Conservation (phyloP, 345 rosid genomes). For the Pistacia integerrima region DNA sequence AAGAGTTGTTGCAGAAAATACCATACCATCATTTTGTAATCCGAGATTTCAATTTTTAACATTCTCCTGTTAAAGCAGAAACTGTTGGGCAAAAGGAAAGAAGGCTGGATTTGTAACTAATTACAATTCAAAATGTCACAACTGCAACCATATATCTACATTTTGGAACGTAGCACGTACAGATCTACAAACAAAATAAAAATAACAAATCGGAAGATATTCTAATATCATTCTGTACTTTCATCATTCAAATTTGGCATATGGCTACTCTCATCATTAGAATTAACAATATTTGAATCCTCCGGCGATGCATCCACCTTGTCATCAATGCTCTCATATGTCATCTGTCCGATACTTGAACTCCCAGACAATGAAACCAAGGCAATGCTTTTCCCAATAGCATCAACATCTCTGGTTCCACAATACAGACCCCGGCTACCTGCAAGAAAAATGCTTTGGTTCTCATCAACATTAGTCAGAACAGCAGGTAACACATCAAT, state of each 20-base stretch:
- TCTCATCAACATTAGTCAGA: slow-evolving; percentile 38
- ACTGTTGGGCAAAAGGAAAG: background rate
- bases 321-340: slow-evolving; percentile 5
- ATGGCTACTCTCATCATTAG: slow-evolving; percentile 7
- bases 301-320: slow-evolving; percentile 12
- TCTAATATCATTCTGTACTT: slow-evolving; percentile 9
- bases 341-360: slow-evolving; percentile 9
- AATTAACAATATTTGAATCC: slow-evolving; percentile 21
- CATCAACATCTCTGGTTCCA: slow-evolving; percentile 49
- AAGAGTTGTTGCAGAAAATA: too few species aligned
- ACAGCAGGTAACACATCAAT: slow-evolving; percentile 51
- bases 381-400: slow-evolving; percentile 41
- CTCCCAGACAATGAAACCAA: slow-evolving; percentile 44
- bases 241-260: slow-evolving; percentile 18
- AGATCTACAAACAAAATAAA: slow-evolving; percentile 15
- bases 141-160: slow-evolving; percentile 32
- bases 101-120: slow-evolving; percentile 20
- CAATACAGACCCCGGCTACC: slow-evolving; percentile 77
- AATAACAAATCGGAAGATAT: background rate
- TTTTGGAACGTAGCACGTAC: background rate
- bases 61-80: background rate
- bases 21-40: too few species aligned
- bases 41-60: too few species aligned
- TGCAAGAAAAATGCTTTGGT: slow-evolving; percentile 33
- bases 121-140: slow-evolving; percentile 40